Evolutionary conservation across 805 yeast species (phyloP).

Genomic region (Yarrowia sp.): DNA sequence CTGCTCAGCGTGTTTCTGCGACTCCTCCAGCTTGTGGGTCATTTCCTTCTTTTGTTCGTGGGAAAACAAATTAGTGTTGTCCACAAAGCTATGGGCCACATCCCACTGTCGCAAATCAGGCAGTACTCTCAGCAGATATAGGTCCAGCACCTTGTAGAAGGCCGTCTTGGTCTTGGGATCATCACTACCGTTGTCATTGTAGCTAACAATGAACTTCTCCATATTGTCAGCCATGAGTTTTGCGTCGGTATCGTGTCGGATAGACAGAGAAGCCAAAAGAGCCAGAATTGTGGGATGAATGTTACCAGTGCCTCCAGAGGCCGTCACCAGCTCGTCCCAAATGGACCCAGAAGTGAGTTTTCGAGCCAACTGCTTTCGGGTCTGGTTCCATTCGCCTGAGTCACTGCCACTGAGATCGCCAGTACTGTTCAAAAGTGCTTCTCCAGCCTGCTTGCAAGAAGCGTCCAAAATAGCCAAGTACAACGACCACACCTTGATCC

Average conservation of each 20-base stretch:
- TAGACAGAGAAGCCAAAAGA: not conserved
- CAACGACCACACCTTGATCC: constrained; percentile 24
- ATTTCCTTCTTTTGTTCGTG: constrained; percentile 19
- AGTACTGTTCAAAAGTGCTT: not conserved
- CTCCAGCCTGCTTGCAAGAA: constrained; percentile 21
- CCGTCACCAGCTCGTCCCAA: constrained; percentile 10
- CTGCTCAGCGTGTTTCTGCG: not conserved
- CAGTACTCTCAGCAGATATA: constrained; percentile 20
- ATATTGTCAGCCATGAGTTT: constrained; percentile 15
- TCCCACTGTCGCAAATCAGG: constrained; percentile 19
- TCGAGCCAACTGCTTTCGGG: not conserved
- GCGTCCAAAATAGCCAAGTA: constrained; percentile 24
- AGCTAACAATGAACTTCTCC: constrained; percentile 5
- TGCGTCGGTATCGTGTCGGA: constrained; percentile 20
- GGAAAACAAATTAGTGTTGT: not conserved
- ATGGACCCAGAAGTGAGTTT: not conserved
- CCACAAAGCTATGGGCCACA: constrained; percentile 15
- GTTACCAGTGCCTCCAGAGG: constrained; percentile 12
- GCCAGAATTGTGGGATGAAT: constrained; percentile 10
- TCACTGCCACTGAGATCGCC: not conserved
- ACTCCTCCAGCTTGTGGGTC: constrained; percentile 4
- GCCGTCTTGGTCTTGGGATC: constrained; percentile 12
- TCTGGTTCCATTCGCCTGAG: constrained; percentile 13
- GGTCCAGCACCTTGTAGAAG: constrained; percentile 21
- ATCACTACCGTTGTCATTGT: not conserved